Evolutionary conservation across 2,329 filamentous ascomycete genomes (phyloP), one percentile per base, ranked within the genome.

Genomic region (Whalleya microplaca): DNA sequence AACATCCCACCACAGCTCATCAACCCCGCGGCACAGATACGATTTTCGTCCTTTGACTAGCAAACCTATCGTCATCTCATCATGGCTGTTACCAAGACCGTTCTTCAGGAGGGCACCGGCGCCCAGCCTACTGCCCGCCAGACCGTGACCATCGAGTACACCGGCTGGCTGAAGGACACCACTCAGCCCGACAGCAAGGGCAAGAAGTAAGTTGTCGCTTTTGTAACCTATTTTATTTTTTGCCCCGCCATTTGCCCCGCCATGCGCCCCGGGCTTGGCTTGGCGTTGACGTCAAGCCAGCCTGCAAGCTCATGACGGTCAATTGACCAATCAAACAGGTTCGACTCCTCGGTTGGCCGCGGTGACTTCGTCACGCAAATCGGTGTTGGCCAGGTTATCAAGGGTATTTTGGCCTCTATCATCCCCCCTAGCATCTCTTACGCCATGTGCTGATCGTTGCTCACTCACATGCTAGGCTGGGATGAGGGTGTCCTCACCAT

Each of bases 91-190:
- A 82, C 79, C 57, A 96, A 92, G 81, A 82, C 80, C 48, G 75
- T 84, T 62, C 73, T 87, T 66, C 70, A 76, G 37, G 75, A 83
- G 61, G 93, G 94, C 69, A 81, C 82, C 69, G 80, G 81, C 55
- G 73, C 85, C 68, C 79, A 75, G 63, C 90, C 94, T 55, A 71
- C 76, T 64, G 68, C 71, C 16, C 89, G 91, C 64, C 86, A 97
- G 73, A 84, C 77, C 21, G 91, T 98, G 70, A 85, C 84, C 70
- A 96, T 98, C 71, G 86, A 95, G 77, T 98, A 98, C 83, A 95
- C 89, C 42, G 95, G 95, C 68, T 96, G 81, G 77, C 82, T 98
- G 62, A 90, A 89, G 76, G 88, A 96, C 70, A 70, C 78, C 20
- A 76, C 70, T 62, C 76, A 84, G 72, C 75, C 82, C 18, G 80